Evolutionary conservation across 2,329 filamentous ascomycete species (phyloP).

Genomic region (Talaromyces sp.): DNA sequence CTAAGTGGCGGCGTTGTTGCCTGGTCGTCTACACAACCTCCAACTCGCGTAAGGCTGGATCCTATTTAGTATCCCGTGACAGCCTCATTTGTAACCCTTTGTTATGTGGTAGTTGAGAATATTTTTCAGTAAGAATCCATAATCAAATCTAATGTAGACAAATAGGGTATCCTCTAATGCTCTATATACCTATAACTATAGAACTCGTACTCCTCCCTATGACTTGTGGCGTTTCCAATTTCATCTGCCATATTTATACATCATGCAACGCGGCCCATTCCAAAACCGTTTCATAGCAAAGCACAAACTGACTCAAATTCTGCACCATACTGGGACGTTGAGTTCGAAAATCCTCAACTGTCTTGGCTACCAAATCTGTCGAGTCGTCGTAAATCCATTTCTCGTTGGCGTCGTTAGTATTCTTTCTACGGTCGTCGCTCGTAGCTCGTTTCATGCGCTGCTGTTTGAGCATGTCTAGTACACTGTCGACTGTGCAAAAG

Average conservation of each 20-base stretch:
- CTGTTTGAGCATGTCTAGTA: slow-evolving; percentile 94
- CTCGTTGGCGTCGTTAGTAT: slow-evolving; percentile 17
- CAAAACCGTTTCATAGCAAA: slow-evolving; percentile 91
- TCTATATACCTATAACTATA: slow-evolving; percentile 11
- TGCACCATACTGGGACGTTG: slow-evolving; percentile 97
- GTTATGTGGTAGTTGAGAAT: neutral
- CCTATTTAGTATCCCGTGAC: neutral
- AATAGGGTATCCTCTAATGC: slow-evolving; percentile 15
- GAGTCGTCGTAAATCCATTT: slow-evolving; percentile 66
- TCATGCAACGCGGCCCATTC: slow-evolving; percentile 65
- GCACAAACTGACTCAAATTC: slow-evolving; percentile 84
- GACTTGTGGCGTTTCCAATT: slow-evolving; percentile 11
- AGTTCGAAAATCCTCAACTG: slow-evolving; percentile 83
- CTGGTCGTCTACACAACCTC: neutral
- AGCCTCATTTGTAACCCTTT: neutral
- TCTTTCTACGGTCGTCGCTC: slow-evolving; percentile 19
- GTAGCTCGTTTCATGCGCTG: slow-evolving; percentile 49
- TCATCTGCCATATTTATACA: slow-evolving; percentile 18
- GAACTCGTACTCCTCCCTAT: slow-evolving; percentile 14
- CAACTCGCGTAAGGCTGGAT: neutral
- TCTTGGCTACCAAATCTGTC: slow-evolving; percentile 76
- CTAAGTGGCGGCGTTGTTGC: slow-evolving; percentile 11
- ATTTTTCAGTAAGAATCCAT: too few species aligned
- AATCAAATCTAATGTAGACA: neutral
- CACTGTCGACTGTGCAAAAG: slow-evolving; percentile 93